Evolutionary conservation across 352 stramenopile genomes (phyloP).

Genomic region (Globisporangium viniferum): DNA sequence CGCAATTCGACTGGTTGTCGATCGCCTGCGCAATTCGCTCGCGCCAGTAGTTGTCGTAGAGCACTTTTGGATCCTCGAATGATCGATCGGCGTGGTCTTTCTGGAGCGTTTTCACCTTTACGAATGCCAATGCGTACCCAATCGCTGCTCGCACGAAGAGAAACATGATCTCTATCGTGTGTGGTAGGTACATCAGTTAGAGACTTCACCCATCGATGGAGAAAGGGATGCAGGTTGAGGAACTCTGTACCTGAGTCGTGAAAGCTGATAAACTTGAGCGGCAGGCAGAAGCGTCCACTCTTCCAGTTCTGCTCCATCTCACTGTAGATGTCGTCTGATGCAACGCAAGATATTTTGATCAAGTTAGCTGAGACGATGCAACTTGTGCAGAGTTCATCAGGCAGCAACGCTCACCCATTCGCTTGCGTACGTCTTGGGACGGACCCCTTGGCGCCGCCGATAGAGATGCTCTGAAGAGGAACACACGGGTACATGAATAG

Average conservation of each 20-base stretch:
- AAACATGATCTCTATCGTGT: slow-evolving; percentile 63
- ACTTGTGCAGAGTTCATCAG: neutral
- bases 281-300: slow-evolving; percentile 47
- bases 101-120: slow-evolving; percentile 53
- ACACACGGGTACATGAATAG: no score
- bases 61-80: slow-evolving; percentile 24
- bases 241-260: slow-evolving; percentile 39
- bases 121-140: slow-evolving; percentile 59
- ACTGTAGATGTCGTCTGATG: slow-evolving; percentile 55
- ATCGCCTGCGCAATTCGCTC: slow-evolving; percentile 26
- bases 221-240: neutral
- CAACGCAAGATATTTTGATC: neutral
- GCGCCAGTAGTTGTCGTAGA: slow-evolving; percentile 24
- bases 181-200: neutral
- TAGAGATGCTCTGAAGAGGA: slow-evolving; percentile 5
- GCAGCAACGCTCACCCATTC: slow-evolving; percentile 29
- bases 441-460: slow-evolving; percentile 11
- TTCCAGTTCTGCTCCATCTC: slow-evolving; percentile 60
- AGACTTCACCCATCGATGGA: neutral
- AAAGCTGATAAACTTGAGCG: slow-evolving; percentile 68
- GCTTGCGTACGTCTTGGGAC: slow-evolving; percentile 39
- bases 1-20: slow-evolving; percentile 29
- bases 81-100: slow-evolving; percentile 29
- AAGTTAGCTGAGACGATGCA: neutral
- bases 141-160: slow-evolving; percentile 64